Evolutionary conservation across 148 eudicot species (phyloP).

Genomic region (Rhododendron vialii): DNA sequence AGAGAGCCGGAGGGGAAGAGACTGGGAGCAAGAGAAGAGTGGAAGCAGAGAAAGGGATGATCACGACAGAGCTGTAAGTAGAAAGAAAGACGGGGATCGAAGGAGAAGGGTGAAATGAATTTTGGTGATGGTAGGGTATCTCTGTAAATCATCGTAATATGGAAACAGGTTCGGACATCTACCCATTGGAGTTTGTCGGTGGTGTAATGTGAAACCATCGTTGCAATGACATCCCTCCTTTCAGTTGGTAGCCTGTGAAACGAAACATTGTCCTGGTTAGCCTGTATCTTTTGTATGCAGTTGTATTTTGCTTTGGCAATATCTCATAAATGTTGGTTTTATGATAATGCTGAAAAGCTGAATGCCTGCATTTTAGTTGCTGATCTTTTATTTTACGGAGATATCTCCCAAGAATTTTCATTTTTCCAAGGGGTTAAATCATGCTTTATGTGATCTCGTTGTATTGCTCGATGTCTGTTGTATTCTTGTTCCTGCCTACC

Average conservation of each 20-base stretch:
- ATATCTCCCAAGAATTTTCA: background rate
- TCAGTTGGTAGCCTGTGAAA: background rate
- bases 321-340: background rate
- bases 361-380: background rate
- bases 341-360: background rate
- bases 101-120: constrained; percentile 51
- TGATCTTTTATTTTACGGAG: background rate
- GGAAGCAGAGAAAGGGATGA: constrained; percentile 54
- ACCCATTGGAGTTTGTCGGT: background rate
- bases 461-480: background rate
- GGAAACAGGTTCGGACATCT: background rate
- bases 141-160: background rate
- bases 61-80: constrained; percentile 36
- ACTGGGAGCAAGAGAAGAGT: constrained; percentile 30
- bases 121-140: background rate
- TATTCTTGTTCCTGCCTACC: background rate
- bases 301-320: background rate
- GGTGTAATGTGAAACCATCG: background rate
- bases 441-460: background rate
- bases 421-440: background rate
- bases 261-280: background rate
- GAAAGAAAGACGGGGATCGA: constrained; percentile 61
- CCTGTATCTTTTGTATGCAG: background rate
- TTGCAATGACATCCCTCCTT: background rate
- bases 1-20: constrained; percentile 36